Percentiles rank a stretch among this genome's conserved stretches.
These are phyloP conservation scores for Cucumis hystrix DNA, from an alignment of 306 rosid genomes.

Conservation along the genomic window DNA sequence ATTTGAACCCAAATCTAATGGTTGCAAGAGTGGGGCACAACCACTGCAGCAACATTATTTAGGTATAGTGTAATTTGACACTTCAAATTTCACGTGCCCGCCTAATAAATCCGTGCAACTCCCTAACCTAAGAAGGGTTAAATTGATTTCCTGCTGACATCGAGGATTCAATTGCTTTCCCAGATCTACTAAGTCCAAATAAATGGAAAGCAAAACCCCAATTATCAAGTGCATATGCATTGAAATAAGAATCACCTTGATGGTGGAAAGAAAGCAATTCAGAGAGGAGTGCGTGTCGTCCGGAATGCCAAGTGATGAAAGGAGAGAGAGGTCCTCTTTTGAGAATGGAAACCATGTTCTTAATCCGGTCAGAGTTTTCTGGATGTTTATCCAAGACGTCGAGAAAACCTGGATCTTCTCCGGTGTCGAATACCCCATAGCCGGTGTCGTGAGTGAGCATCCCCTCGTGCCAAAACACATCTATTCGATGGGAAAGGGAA, in stretches of 20 bases:
- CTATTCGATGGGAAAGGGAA: conserved; percentile 2
- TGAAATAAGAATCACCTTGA: conserved; percentile 26
- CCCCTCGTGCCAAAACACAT: conserved; percentile 69
- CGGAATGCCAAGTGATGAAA: conserved; percentile 45
- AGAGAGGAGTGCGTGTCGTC: conserved; percentile 34
- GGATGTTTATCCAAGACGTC: conserved; percentile 87
- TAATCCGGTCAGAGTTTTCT: conserved; percentile 69
- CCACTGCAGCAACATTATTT: too few relatives aligned
- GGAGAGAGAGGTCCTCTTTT: conserved; percentile 65
- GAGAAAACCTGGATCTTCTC: conserved; percentile 56
- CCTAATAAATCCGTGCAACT: too few relatives aligned
- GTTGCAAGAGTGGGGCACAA: too few relatives aligned
- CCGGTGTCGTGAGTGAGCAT: conserved; percentile 67
- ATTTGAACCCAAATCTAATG: too few relatives aligned
- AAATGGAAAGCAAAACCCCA: conserved; percentile 2
- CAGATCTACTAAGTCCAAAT: not conserved
- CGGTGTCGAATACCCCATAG: conserved; percentile 57
- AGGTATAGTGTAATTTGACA: too few relatives aligned
- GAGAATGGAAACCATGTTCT: conserved; percentile 75
- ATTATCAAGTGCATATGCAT: not conserved
- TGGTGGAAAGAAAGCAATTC: conserved; percentile 60
- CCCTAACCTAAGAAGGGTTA: not conserved
- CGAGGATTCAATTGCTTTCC: not conserved
- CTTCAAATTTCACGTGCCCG: too few relatives aligned
- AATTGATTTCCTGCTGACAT: not conserved